Base-by-base conservation (phyloP, 1,284 basidiomycete genomes). In the Papiliotrema terrestris region DNA sequence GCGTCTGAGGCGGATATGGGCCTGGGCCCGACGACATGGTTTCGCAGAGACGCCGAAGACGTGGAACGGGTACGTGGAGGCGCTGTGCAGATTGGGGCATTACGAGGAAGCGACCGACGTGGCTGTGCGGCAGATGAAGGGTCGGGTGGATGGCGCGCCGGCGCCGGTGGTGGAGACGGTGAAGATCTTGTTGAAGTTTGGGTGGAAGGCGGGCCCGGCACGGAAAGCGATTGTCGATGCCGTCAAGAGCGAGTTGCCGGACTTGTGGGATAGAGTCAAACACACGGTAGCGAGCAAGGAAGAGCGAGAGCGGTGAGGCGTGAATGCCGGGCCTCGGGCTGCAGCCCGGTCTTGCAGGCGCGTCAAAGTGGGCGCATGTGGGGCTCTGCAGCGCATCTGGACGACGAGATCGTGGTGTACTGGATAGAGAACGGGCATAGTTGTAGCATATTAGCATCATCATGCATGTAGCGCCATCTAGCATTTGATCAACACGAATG, bases 31-130 rank as follows among this genome's bases (percentile, higher is more conserved):
- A 22, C 74, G 76, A 43, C 79, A 80, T 49, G 78, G 79, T 6
- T 84, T 85, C 62, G 67, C 66, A 17, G 76, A 87, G 56, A 85
- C 85, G 62, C 74, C 69, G 29, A 71, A 71, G 36, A 71, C 73
- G 59, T 92, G 88, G 86, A 86, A 88, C 56, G 81, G 84, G 0
- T 92, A 86, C 81, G 70, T 95, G n/a, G 91, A 95, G 73, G 90
- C 88, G 69, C 80, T 95, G n/a, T 88, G 88, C 63, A 82, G 91
- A 15, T 73, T 85, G 52, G 82, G 83, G 4, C 78, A 79, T 61
- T 63, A 89, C 26, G 82, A 85, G 22, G 86, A 90, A 50, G 91
- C 91, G 0, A 69, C 85, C 35, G 81, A 82, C 66, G 78, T 84
- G 19, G 79, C 87, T 17, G 86, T 86, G 59, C 59, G 81, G 51